Base-by-base conservation (phyloP, 306 rosid genomes). In the Dalbergia cultrata region DNA sequence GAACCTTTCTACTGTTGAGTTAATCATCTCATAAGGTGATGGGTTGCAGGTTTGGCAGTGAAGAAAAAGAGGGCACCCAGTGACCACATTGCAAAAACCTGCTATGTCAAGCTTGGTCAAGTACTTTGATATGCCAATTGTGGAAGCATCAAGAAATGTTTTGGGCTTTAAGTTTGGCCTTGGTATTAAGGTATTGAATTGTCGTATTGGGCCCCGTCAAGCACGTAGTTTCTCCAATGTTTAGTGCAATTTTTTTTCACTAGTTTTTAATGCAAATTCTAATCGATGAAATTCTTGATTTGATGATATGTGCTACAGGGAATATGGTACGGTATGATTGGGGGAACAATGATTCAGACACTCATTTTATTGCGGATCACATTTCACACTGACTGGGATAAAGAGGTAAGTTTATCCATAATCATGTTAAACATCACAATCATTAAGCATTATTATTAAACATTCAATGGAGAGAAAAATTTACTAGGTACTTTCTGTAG, bases 291-390 rank as follows among this genome's bases (percentile, higher is more conserved):
- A 26, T 31, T 64, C 52, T 26, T 44, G 47, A 14, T 45, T 17
- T 49, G 75, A 21, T 34, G 3, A 53, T 66, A 67, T 12, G 3
- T 17, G 14, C 8, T 77, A 31, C 2, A 85, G 95, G 97, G 97
- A 34, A 88, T 93, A 69, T 93, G 97, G 97, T 72, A 88, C 0
- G 97, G 96, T n/a, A 90, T 93, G 97, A 90, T 93, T 8, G 92
- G 97, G 6, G 97, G 96, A 67, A 88, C 91, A 8, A 0, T 85
- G 73, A 67, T 85, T 89, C 97, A 93, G 61, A 93, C 97, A 2
- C 0, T 88, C 39, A 88, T 92, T 77, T 59, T 92, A 62, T 12
- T 88, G 21, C 90, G 95, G 92, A 74, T 89, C 65, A 89, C 92
- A 39, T 76, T 84, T 58, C 88, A 91, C 19, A 85, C 97, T 3